Base-by-base conservation (phyloP, 1,139 yeast species). In the Saccharomyces pastorianus region DNA sequence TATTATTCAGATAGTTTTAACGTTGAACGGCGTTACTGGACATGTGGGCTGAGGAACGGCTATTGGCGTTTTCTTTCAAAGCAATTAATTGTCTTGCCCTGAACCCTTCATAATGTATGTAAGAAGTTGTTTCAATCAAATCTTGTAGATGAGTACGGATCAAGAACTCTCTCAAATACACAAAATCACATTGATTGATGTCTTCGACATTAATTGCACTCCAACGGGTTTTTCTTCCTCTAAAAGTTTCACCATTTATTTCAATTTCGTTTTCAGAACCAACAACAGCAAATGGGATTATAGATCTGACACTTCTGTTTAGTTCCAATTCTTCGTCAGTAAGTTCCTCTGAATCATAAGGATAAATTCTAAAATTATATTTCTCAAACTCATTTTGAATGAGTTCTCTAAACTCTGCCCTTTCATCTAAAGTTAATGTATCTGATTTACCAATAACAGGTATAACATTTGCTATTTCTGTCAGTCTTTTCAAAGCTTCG, bases 71-170 rank as follows among this genome's bases (percentile, higher is more conserved):
- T 73, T 93, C 98, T 75, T 93, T 93, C 72, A 93, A 80, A 11
- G 96, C 96, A 59, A 90, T 83, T 72, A 93, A 82, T 74, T 93
- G 99, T 74, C 91, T 89, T 31, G 96, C 80, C 73, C 99, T 85
- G 76, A 91, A 93, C 55, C 85, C 79, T 76, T 93, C 99, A 72
- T 93, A 93, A 71, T 93, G 99, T 56, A 85, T 80, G 64, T 84
- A 79, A 5, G 96, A 77, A 4, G 99, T 93, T 17, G 96, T 84
- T 71, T 93, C 99, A 67, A 93, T 93, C 70, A 93, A 82, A 71
- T 93, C 99, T 73, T 90, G 98, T 66, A 93, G 78, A 71, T 93
- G 97, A 29, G 98, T 91, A 75, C 97, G 84, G 53, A 96, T 88
- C 69, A 93, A 80, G 72, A 93, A 93, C 71, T 90, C 96, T 73